Conservation (phyloP, 192 early-diverging fungal genomes). For the Podila horticola region DNA sequence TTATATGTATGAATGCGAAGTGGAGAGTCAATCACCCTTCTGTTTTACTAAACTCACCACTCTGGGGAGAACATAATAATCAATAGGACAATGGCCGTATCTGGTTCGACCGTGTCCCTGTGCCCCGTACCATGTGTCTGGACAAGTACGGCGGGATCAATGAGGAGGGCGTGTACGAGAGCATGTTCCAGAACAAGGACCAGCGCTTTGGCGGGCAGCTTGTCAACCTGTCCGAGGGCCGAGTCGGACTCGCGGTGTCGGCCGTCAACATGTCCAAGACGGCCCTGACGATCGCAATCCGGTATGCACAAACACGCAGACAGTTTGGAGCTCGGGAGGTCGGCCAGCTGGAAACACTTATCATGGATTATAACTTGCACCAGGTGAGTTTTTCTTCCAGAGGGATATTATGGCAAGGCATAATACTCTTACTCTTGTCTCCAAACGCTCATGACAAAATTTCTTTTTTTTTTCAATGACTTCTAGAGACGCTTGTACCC, state of each 20-base stretch:
- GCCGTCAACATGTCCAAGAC: slow-evolving; percentile 9
- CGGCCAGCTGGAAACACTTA: slow-evolving; percentile 7
- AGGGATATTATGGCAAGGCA: too few species aligned
- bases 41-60: too few species aligned
- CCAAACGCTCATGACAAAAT: not conserved
- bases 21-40: too few species aligned
- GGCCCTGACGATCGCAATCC: slow-evolving; percentile 15
- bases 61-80: too few species aligned
- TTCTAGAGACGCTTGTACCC: slow-evolving; percentile 14
- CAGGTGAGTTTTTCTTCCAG: slow-evolving; percentile 1
- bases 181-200: slow-evolving; percentile 9
- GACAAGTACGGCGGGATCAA: slow-evolving; percentile 22
- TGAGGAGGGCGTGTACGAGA: slow-evolving; percentile 9
- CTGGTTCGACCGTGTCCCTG: slow-evolving; percentile 12
- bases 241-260: slow-evolving; percentile 1
- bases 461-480: not conserved
- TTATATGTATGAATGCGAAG: too few species aligned
- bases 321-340: slow-evolving; percentile 6
- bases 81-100: slow-evolving; percentile 11
- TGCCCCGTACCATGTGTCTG: slow-evolving; percentile 10
- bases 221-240: slow-evolving; percentile 17
- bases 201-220: slow-evolving; percentile 13
- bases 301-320: slow-evolving; percentile 5
- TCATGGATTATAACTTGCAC: slow-evolving; percentile 21
- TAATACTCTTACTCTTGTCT: not conserved